Conservation (phyloP, 1,284 basidiomycete genomes). For the Anthracocystis setariae region DNA sequence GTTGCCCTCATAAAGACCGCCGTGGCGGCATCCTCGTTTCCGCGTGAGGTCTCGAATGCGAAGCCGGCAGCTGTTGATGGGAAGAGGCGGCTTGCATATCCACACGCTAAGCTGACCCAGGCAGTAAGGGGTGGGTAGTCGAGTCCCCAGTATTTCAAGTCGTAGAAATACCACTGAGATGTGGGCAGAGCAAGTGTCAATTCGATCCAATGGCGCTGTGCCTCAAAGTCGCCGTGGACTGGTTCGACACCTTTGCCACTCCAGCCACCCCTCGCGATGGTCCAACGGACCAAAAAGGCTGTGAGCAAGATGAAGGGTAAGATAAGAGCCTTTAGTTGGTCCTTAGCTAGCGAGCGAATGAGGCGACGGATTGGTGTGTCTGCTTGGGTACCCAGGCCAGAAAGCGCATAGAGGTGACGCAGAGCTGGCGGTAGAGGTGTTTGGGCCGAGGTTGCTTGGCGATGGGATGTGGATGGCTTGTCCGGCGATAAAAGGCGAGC, state of each 20-base stretch:
- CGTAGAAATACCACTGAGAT: constrained; percentile 84
- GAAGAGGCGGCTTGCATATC: constrained; percentile 30
- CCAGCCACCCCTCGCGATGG: constrained; percentile 54
- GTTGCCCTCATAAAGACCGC: constrained; percentile 82
- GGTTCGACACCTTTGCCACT: constrained; percentile 78
- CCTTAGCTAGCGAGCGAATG: constrained; percentile 57
- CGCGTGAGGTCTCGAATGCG: constrained; percentile 78
- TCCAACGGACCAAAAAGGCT: constrained; percentile 47
- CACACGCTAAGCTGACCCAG: constrained; percentile 67
- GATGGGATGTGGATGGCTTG: constrained; percentile 10
- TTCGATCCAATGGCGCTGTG: constrained; percentile 94
- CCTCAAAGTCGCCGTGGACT: constrained; percentile 90
- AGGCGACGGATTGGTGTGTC: constrained; percentile 55
- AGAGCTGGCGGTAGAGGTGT: constrained; percentile 13
- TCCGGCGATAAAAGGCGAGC: constrained; percentile 17
- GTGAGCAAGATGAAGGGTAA: constrained; percentile 27
- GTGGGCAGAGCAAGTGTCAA: constrained; percentile 80
- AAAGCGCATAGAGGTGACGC: constrained; percentile 29
- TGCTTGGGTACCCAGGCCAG: constrained; percentile 32
- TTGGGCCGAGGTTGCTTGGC: background rate
- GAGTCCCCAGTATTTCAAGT: constrained; percentile 88
- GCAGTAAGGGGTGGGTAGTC: constrained; percentile 86
- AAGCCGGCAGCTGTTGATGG: constrained; percentile 68
- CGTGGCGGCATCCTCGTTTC: constrained; percentile 74
- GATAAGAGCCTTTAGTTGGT: constrained; percentile 35